Evolutionary conservation across 2,329 filamentous ascomycete species (phyloP), one percentile per base, ranked within the genome.

Genomic region (Corynespora cassiicola): DNA sequence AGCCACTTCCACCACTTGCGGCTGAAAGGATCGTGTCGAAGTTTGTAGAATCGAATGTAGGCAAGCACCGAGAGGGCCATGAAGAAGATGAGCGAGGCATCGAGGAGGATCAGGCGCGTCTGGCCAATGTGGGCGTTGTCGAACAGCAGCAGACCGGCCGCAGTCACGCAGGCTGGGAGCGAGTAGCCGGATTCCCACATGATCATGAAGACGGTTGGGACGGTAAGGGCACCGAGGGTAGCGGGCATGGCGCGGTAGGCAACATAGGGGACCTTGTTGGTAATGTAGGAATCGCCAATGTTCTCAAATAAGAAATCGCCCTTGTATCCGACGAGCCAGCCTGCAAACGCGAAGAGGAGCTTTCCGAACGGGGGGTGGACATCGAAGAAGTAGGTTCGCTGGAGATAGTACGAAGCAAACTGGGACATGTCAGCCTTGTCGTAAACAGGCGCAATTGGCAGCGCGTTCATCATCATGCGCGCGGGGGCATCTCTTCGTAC

Each of bases 1-100:
- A 99, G 81, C 94, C 94, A 99, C 73, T 99, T 99, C 94, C 94
- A 99, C 94, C 94, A 99, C 74, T 99, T 97, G 47, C 90, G 83
- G 44, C 87, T 84, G 68, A 99, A 99, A 3, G 94, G 80, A 51
- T 85, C 80, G 59, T 97, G 91, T 56, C 94, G 83, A 54, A 92
- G 77, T 79, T 97, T 99, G 78, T 97, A 97, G 75, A 97, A 99
- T 56, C 91, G 90, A 72, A 99, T 87, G 72, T 99, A 99, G 77
- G 82, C 90, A 39, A 96, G 79, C 39, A 99, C 79, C 69, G 90
- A 96, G 71, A 94, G 86, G 5, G 94, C 90, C 90, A 99, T 97
- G 69, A 92, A 90, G 50, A 97, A 83, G 44, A 99, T 88, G 43
- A 99, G 77, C 4, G 91, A 95, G 22, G 94, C 90, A 70, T 99